Base-by-base conservation (phyloP, 129 eudicot species). In the sunflower (Helianthus annuus) region DNA sequence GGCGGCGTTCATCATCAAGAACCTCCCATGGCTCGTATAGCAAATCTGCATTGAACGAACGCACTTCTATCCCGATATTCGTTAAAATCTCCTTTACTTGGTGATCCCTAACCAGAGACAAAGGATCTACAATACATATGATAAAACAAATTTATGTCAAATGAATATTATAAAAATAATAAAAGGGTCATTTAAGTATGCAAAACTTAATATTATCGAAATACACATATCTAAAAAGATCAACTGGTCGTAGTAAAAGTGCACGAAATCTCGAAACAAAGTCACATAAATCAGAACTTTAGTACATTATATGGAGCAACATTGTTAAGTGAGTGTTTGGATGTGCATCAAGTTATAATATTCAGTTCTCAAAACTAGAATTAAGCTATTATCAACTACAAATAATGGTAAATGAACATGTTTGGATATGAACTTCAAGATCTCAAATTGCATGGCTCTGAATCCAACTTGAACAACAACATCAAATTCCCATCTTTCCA, bases 21-120 rank as follows among this genome's bases (percentile, higher is more conserved):
- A 92, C 93, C 76, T 92, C 96, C 97, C 96, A 89, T 38, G 97
- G 97, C 71, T 92, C 96, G 63, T 92, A 92, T 22, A 92, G 79
- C 88, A 92, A 81, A 81, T 92, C 97, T 0, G 94, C 93, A 27
- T 92, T 92, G 81, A 89, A 92, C 19, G 96, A 86, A 48, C 86
- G 89, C 12, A 92, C 96, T 52, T 86, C 17, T 65, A 89, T 80
- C 56, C 91, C 96, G 7, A 83, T 76, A 53, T 83, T 89, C 51
- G 75, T 84, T 74, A 92, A 73, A 48, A 80, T 76, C 73, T 89
- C 94, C 80, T 92, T 92, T 64, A 78, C 78, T 3, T 89, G 80
- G 79, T 89, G 96, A 89, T 92, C 97, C 78, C 96, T 81, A 51
- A 83, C 96, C 29, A 92, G 89, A 63, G 97, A 92, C 66, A 92